A percentile compares a stretch with the other conserved stretches of the same genome.
Evolutionary conservation across 495 filamentous ascomycete genomes (phyloP).

Genomic region (Talaromyces nanjingensis): DNA sequence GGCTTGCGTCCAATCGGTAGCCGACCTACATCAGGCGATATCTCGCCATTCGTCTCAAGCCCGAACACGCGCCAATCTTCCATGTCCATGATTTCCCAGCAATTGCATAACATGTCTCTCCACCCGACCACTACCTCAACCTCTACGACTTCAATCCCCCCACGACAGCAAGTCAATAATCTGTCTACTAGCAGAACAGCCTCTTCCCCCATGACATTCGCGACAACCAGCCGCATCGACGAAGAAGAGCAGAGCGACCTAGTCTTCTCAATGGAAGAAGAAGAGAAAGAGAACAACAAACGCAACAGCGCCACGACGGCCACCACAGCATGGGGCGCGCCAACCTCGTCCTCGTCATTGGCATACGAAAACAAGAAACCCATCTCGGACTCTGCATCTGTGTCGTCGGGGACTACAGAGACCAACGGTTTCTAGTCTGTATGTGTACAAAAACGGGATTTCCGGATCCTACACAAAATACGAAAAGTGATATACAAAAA

Average conservation of each 20-base stretch:
- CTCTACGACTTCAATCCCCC: constrained; percentile 24
- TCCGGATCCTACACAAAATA: neutral
- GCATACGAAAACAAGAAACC: neutral
- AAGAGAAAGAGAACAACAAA: constrained; percentile 48
- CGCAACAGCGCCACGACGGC: constrained; percentile 32
- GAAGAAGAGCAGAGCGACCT: constrained; percentile 61
- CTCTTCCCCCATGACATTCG: constrained; percentile 31
- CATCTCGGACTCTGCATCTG: neutral
- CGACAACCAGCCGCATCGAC: constrained; percentile 58
- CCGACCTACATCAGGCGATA: constrained; percentile 43
- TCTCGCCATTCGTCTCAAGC: constrained; percentile 56
- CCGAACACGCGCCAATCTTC: constrained; percentile 49
- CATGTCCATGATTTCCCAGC: constrained; percentile 64
- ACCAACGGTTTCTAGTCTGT: neutral
- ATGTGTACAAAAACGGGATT: neutral
- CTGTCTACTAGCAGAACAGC: constrained; percentile 34
- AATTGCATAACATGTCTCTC: constrained; percentile 46
- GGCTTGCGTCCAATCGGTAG: constrained; percentile 54
- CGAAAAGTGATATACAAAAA: neutral
- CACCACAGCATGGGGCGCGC: neutral
- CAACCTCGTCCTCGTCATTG: neutral
- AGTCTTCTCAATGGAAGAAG: constrained; percentile 80
- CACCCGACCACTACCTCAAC: constrained; percentile 24
- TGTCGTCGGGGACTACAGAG: neutral
- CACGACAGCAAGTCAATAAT: constrained; percentile 12